Percentiles rank a stretch among this genome's conserved stretches.
phyloP scores from a whole-genome alignment of 257 asterid species.

The Nemophila menziesii region DNA sequence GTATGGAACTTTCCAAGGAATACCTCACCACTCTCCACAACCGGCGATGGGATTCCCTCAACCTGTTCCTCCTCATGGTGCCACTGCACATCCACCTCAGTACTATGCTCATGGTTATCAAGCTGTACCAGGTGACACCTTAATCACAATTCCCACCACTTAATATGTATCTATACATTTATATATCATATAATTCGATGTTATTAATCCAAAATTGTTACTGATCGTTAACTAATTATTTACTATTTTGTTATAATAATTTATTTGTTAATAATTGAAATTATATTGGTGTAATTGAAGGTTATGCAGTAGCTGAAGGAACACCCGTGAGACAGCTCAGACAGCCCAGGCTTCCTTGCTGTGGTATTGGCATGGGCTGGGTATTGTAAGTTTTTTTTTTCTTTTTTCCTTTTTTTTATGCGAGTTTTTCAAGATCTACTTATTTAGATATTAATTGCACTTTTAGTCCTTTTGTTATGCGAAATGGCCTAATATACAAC shows the following conservation, averaged over 20 bases:
- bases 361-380: slow-evolving; percentile 83
- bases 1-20: slow-evolving; percentile 87
- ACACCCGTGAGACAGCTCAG: slow-evolving; percentile 38
- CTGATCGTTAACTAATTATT: neutral
- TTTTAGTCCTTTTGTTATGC: too few species aligned
- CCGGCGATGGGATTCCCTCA: slow-evolving; percentile 75
- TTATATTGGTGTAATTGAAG: slow-evolving; percentile 20
- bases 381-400: slow-evolving; percentile 42
- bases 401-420: neutral
- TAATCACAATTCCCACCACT: too few species aligned
- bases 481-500: too few species aligned
- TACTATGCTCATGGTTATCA: slow-evolving; percentile 74
- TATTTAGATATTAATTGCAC: too few species aligned
- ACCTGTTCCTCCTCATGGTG: slow-evolving; percentile 77
- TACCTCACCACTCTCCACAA: slow-evolving; percentile 53
- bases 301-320: slow-evolving; percentile 61
- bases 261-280: neutral
- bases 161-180: neutral
- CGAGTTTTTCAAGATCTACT: too few species aligned
- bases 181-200: neutral
- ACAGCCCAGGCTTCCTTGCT: slow-evolving; percentile 61
- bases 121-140: slow-evolving; percentile 67
- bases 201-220: neutral
- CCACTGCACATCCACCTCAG: slow-evolving; percentile 33
- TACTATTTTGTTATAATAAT: too few species aligned